A percentile compares a stretch with the other conserved stretches of the same genome.
Evolutionary conservation across 257 asterid species (phyloP).

Genomic region (Solanum chmielewskii): DNA sequence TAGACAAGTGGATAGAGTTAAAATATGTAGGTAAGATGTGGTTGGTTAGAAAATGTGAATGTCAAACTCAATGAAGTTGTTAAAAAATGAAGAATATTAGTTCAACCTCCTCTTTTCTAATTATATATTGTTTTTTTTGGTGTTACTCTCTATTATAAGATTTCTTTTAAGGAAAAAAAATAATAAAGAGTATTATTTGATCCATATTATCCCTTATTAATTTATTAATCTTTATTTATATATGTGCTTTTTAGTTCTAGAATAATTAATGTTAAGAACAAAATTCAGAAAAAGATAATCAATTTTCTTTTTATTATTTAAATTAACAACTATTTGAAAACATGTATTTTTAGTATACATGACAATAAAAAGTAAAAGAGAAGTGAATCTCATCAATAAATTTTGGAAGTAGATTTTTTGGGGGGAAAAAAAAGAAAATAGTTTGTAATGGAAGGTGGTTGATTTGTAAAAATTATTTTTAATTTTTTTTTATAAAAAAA

Average conservation of each 20-base stretch:
- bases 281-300: background rate
- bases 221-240: no score
- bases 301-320: no score
- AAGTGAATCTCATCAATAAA: background rate
- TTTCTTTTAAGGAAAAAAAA: no score
- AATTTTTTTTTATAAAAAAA: no score
- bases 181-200: no score
- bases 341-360: no score
- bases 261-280: no score
- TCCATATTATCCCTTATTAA: no score
- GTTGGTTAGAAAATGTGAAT: conserved; percentile 16
- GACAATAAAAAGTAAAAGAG: no score
- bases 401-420: background rate
- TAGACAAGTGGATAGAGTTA: background rate
- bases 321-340: no score
- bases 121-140: background rate
- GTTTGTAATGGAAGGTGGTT: background rate
- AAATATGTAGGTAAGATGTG: conserved; percentile 1
- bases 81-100: background rate
- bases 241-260: no score
- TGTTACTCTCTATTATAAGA: background rate
- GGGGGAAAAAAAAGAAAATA: no score
- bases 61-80: conserved; percentile 20
- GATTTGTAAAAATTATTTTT: rapidly evolving
- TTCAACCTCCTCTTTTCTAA: background rate